Evolutionary conservation across 352 stramenopile species (phyloP).

Genomic region (Lagenidium sp.): DNA sequence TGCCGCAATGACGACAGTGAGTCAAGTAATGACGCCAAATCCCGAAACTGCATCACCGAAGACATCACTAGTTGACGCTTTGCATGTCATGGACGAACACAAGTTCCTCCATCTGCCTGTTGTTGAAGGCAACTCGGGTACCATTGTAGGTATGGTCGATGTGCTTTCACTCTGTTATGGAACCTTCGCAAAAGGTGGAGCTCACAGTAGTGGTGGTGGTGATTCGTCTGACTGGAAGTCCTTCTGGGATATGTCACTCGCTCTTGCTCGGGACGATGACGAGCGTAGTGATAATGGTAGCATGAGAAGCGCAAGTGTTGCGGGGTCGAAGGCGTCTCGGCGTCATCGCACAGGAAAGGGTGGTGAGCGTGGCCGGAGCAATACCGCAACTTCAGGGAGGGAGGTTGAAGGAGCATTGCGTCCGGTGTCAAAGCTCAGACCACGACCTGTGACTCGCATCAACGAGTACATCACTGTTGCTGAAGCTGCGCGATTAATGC

Average conservation of each 20-base stretch:
- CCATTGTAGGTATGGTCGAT: conserved; percentile 81
- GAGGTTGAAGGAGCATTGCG: conserved; percentile 59
- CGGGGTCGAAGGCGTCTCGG: conserved; percentile 35
- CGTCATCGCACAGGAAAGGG: conserved; percentile 8
- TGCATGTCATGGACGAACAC: conserved; percentile 98
- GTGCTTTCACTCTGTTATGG: conserved; percentile 86
- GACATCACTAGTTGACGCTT: conserved; percentile 92
- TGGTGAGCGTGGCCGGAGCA: conserved; percentile 20
- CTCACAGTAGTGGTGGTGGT: conserved; percentile 28
- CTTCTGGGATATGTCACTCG: conserved; percentile 87
- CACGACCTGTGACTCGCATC: conserved; percentile 72
- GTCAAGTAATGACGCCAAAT: conserved; percentile 95
- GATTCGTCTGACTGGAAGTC: conserved; percentile 74
- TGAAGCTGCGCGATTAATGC: conserved; percentile 75
- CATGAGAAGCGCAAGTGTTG: conserved; percentile 45
- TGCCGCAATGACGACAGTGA: conserved; percentile 85
- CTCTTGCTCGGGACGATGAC: conserved; percentile 60
- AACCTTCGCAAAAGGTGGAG: conserved; percentile 67
- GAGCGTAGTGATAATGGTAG: conserved; percentile 52
- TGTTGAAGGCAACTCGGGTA: conserved; percentile 69
- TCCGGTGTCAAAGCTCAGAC: conserved; percentile 71
- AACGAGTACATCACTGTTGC: conserved; percentile 84
- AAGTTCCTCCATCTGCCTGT: conserved; percentile 97
- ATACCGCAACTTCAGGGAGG: conserved; percentile 36
- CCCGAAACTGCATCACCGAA: conserved; percentile 90